A percentile compares a stretch with the other conserved stretches of the same genome.
These are phyloP conservation scores for Barbatosphaeria neglecta DNA, from an alignment of 495 filamentous ascomycete genomes.

Conservation along the genomic window DNA sequence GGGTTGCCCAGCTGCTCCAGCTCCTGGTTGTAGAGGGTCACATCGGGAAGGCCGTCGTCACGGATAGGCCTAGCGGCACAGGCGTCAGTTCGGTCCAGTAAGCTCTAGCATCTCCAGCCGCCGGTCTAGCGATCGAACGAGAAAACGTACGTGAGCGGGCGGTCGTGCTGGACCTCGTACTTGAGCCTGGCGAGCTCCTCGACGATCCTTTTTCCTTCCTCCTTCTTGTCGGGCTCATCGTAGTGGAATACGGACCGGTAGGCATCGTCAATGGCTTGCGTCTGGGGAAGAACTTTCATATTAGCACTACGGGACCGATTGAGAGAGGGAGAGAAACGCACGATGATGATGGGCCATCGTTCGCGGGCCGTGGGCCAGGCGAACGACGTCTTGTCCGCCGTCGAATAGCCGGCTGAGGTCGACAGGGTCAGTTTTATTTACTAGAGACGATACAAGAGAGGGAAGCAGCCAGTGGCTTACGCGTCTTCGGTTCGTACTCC, in stretches of 20 bases:
- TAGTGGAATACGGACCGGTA: constrained; percentile 60
- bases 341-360: constrained; percentile 89
- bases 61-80: constrained; percentile 50
- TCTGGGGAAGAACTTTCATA: constrained; percentile 37
- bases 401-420: constrained; percentile 71
- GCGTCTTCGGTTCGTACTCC: constrained; percentile 53
- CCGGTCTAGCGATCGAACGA: too few relatives aligned
- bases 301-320: not conserved
- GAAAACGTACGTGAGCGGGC: constrained; percentile 62
- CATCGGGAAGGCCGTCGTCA: constrained; percentile 71
- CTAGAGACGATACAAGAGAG: not conserved
- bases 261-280: constrained; percentile 86
- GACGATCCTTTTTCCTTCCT: constrained; percentile 79
- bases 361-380: constrained; percentile 70
- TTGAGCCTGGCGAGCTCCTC: constrained; percentile 73
- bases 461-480: constrained; percentile 25
- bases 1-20: constrained; percentile 62
- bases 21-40: constrained; percentile 76
- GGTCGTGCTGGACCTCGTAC: constrained; percentile 90
- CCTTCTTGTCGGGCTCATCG: constrained; percentile 48
- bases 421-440: not conserved
- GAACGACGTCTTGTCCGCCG: constrained; percentile 75
- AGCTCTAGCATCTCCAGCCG: too few relatives aligned
- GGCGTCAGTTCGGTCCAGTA: constrained; percentile 2
- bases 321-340: constrained; percentile 22